A percentile compares a stretch with the other conserved stretches of the same genome.
phyloP scores from a whole-genome alignment of 129 eudicot species.

The Tagetes erecta region DNA sequence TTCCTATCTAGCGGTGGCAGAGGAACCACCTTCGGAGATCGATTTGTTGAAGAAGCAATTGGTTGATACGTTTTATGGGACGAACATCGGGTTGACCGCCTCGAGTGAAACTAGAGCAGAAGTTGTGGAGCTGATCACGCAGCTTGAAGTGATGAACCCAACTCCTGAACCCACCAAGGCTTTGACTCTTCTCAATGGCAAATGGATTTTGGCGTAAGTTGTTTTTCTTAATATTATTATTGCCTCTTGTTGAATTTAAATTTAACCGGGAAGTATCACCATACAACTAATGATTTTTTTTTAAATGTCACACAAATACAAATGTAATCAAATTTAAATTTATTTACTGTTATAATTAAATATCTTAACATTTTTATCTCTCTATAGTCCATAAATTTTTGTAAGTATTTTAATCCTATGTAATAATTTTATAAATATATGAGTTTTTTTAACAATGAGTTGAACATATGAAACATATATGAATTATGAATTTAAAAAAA shows the following conservation, averaged over 20 bases:
- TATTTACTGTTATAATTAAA: too few species aligned
- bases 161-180: slow-evolving; percentile 85
- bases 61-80: slow-evolving; percentile 76
- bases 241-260: not conserved
- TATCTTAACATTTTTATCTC: too few species aligned
- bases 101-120: slow-evolving; percentile 85
- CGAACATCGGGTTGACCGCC: slow-evolving; percentile 73
- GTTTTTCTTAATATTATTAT: not conserved
- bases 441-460: too few species aligned
- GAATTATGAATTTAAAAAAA: too few species aligned
- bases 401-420: too few species aligned
- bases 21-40: slow-evolving; percentile 50
- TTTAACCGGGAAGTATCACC: not conserved
- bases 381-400: too few species aligned
- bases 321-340: too few species aligned
- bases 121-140: slow-evolving; percentile 72
- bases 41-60: slow-evolving; percentile 64
- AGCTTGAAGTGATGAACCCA: slow-evolving; percentile 81
- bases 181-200: slow-evolving; percentile 71
- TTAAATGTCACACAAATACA: too few species aligned
- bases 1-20: slow-evolving; percentile 41
- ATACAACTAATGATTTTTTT: too few species aligned
- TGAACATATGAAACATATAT: too few species aligned
- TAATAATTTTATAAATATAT: too few species aligned
- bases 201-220: slow-evolving; percentile 89